phyloP scores from a whole-genome alignment of 441 rosid species.

The Euphorbia celastroides region DNA sequence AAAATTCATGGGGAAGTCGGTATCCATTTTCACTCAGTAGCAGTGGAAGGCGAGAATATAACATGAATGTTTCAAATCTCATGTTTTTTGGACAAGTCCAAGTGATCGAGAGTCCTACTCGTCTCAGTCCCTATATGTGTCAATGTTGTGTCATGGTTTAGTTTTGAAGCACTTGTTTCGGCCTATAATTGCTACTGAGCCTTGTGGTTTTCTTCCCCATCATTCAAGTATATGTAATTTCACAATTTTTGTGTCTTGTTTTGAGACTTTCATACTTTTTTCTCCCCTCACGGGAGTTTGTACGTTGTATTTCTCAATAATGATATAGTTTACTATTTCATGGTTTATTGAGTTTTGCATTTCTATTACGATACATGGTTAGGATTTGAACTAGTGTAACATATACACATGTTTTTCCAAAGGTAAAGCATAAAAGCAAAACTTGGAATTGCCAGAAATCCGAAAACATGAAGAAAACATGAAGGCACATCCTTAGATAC shows the following conservation, averaged over 20 bases:
- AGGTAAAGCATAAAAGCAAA: too few relatives aligned
- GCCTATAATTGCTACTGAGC: slow-evolving; percentile 24
- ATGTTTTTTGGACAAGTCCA: slow-evolving; percentile 25
- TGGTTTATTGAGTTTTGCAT: background rate
- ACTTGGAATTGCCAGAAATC: too few relatives aligned
- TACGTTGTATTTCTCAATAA: background rate
- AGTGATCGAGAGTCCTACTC: slow-evolving; percentile 32
- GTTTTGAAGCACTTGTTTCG: slow-evolving; percentile 33
- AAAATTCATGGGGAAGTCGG: slow-evolving; percentile 34
- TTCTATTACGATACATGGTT: too few relatives aligned
- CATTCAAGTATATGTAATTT: background rate
- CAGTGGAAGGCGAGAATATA: slow-evolving; percentile 20
- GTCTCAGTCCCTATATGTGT: too few relatives aligned
- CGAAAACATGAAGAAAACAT: too few relatives aligned
- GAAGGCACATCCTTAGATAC: too few relatives aligned
- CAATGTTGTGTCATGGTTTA: slow-evolving; percentile 7
- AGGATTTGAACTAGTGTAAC: too few relatives aligned
- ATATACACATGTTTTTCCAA: too few relatives aligned
- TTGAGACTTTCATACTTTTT: too few relatives aligned
- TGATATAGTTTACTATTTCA: background rate
- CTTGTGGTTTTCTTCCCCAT: slow-evolving; percentile 31
- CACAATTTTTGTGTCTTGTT: too few relatives aligned
- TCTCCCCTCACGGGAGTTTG: too few relatives aligned
- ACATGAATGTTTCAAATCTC: slow-evolving; percentile 31
- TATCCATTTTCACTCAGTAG: slow-evolving; percentile 21